These are phyloP conservation scores for Furcasterigmium sp. DNA, from an alignment of 2,329 filamentous ascomycete species.

Conservation along the genomic window DNA sequence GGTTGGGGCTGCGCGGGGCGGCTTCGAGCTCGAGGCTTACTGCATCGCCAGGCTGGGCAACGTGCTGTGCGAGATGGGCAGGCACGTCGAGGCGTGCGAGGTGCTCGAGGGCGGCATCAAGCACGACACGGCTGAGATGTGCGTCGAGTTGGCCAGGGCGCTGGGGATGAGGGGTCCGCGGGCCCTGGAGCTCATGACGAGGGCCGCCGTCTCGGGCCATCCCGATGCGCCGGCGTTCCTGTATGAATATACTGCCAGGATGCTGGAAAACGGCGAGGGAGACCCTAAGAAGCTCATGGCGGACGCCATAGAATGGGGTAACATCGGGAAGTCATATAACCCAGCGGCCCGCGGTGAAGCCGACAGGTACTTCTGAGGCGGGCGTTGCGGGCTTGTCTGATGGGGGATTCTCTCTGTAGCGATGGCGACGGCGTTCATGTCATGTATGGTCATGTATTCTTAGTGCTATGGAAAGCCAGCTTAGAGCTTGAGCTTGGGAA, in stretches of 20 bases:
- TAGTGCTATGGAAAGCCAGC: neutral
- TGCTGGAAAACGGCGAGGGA: neutral
- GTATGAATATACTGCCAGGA: too few relatives aligned
- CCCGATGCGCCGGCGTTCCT: too few relatives aligned
- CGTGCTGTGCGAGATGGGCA: neutral
- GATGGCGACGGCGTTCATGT: neutral
- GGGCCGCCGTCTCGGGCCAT: neutral
- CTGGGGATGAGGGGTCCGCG: neutral
- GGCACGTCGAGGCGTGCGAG: neutral
- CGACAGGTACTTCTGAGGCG: neutral
- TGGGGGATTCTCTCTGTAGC: too few relatives aligned
- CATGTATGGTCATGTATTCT: neutral
- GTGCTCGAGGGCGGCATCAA: neutral
- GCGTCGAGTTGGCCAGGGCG: neutral
- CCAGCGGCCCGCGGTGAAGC: neutral
- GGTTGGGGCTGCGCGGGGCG: too few relatives aligned
- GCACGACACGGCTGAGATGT: neutral
- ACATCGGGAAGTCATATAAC: neutral
- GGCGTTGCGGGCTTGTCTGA: too few relatives aligned
- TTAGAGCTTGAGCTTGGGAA: conserved; percentile 1
- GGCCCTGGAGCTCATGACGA: neutral
- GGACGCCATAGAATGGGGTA: conserved; percentile 1
- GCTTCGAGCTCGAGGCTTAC: neutral
- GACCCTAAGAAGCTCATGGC: neutral
- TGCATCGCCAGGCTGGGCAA: neutral